A percentile compares a stretch with the other conserved stretches of the same genome.
phyloP scores from a whole-genome alignment of 1,284 basidiomycete genomes.

The Stereum hirsutum region DNA sequence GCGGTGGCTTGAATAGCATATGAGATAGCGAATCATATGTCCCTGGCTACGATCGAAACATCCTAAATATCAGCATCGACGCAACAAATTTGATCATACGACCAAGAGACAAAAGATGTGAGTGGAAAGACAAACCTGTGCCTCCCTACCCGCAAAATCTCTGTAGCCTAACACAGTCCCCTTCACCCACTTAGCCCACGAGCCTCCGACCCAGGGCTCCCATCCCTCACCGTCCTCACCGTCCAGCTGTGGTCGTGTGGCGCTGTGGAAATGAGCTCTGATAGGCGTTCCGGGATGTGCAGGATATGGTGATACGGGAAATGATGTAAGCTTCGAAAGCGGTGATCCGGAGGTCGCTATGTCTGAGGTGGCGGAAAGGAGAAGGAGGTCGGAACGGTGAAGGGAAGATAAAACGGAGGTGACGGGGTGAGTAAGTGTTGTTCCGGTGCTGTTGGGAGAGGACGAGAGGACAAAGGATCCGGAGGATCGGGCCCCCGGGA shows the following conservation, averaged over 20 bases:
- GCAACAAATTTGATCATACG: neutral
- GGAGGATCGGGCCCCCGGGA: constrained; percentile 18
- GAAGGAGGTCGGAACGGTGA: constrained; percentile 50
- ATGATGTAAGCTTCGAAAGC: too few species aligned
- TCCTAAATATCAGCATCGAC: neutral
- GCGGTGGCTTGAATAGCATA: constrained; percentile 45
- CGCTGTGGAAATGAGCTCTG: constrained; percentile 46
- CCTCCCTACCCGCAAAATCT: constrained; percentile 48
- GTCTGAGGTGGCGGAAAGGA: constrained; percentile 31
- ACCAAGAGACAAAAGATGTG: neutral
- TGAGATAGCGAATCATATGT: constrained; percentile 63
- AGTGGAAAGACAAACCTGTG: constrained; percentile 31
- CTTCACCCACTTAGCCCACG: constrained; percentile 44
- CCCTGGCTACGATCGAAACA: too few species aligned
- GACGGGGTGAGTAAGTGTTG: constrained; percentile 38
- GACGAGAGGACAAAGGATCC: constrained; percentile 35
- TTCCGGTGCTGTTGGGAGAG: constrained; percentile 15
- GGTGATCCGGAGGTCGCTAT: constrained; percentile 26
- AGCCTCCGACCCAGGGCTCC: constrained; percentile 42
- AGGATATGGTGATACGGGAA: constrained; percentile 67
- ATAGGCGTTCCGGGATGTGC: constrained; percentile 39
- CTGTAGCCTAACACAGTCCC: constrained; percentile 49
- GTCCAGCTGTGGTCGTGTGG: constrained; percentile 28
- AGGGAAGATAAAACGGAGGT: constrained; percentile 44
- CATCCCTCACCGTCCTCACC: constrained; percentile 28